Conservation (phyloP, 306 rosid genomes). For the Styphnolobium japonicum region DNA sequence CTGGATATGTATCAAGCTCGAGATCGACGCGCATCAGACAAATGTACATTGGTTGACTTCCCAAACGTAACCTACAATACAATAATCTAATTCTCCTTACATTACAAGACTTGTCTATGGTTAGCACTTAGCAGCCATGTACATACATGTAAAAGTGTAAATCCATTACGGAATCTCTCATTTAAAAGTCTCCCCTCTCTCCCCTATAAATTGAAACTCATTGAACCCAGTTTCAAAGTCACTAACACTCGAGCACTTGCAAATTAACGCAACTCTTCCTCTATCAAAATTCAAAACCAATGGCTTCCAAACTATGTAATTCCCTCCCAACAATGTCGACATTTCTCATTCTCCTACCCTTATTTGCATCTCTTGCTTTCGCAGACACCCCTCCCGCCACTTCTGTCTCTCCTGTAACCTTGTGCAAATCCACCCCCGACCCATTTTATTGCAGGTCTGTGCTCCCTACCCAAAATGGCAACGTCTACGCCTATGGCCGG, state of each 20-base stretch:
- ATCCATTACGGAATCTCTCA: not conserved
- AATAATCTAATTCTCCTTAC: not conserved
- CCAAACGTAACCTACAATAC: not conserved
- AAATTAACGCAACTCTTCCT: not conserved
- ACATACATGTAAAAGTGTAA: not conserved
- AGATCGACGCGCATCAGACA: not conserved
- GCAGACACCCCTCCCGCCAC: slow-evolving; percentile 24
- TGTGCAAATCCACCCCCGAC: slow-evolving; percentile 61
- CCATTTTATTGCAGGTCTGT: slow-evolving; percentile 61
- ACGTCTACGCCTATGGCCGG: slow-evolving; percentile 52
- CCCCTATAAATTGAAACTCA: slow-evolving; percentile 6
- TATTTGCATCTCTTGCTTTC: slow-evolving; percentile 2
- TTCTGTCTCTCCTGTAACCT: slow-evolving; percentile 25
- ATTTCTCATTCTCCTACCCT: slow-evolving; percentile 12
- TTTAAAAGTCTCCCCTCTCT: not conserved
- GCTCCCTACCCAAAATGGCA: slow-evolving; percentile 47
- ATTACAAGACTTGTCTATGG: not conserved
- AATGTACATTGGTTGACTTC: not conserved
- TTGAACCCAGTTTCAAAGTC: not conserved
- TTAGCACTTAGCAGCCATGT: not conserved
- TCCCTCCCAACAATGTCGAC: not conserved
- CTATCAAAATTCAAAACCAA: not conserved
- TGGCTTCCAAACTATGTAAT: slow-evolving; percentile 22
- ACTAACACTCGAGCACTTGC: not conserved
- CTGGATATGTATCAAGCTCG: not conserved